These are phyloP conservation scores for Ogataea dorogensis DNA, from an alignment of 805 yeast genomes.

Conservation along the genomic window DNA sequence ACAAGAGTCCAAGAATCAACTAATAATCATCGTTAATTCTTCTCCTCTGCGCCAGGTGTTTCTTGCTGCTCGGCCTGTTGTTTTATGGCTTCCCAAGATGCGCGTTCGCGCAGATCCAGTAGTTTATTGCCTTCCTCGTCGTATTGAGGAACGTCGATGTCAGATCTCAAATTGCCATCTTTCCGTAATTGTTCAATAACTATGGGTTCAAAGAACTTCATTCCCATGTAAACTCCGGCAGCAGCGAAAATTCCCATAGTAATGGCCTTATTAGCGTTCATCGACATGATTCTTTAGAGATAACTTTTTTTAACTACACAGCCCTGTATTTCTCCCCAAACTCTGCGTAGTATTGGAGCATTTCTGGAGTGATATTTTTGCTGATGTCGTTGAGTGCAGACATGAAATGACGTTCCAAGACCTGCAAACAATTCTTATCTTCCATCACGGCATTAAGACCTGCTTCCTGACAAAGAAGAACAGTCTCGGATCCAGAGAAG, in stretches of 20 bases:
- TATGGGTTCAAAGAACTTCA: slow-evolving; percentile 72
- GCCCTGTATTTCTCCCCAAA: slow-evolving; percentile 42
- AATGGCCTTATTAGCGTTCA: slow-evolving; percentile 21
- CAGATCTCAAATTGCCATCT: slow-evolving; percentile 64
- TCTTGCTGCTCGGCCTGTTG: slow-evolving; percentile 19
- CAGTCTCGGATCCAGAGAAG: slow-evolving; percentile 96
- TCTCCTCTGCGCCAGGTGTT: neutral
- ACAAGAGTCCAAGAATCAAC: neutral
- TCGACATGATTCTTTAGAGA: slow-evolving; percentile 8
- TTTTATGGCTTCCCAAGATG: slow-evolving; percentile 56
- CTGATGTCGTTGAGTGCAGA: slow-evolving; percentile 67
- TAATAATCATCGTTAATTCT: slow-evolving; percentile 1
- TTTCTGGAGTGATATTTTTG: slow-evolving; percentile 78
- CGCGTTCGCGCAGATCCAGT: slow-evolving; percentile 22
- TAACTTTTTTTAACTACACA: slow-evolving; percentile 12
- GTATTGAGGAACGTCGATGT: slow-evolving; percentile 54
- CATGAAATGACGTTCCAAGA: slow-evolving; percentile 57
- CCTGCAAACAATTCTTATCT: slow-evolving; percentile 49
- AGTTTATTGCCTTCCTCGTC: slow-evolving; percentile 42
- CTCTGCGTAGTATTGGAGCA: slow-evolving; percentile 71
- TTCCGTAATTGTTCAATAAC: slow-evolving; percentile 63
- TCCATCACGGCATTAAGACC: slow-evolving; percentile 94
- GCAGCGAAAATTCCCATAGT: slow-evolving; percentile 30
- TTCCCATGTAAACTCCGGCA: slow-evolving; percentile 50
- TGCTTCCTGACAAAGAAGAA: slow-evolving; percentile 89